These are phyloP conservation scores for Nannochloropsis granulata DNA, from an alignment of 108 stramenopile species.

Conservation along the genomic window DNA sequence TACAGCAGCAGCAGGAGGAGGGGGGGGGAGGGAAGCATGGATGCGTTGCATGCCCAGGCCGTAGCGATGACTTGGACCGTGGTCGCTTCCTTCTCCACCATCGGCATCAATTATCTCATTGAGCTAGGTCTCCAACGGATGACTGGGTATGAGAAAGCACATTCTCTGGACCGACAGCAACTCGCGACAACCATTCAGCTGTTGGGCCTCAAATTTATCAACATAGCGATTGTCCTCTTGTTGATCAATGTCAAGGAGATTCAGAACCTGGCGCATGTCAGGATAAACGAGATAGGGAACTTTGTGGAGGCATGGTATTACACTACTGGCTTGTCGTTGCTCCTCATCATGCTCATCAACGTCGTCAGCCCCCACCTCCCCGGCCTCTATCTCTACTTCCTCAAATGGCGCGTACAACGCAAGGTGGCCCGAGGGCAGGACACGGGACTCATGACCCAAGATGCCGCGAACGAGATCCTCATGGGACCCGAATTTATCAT, in stretches of 20 bases:
- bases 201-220: slow-evolving; percentile 35
- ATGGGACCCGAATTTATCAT: slow-evolving; percentile 48
- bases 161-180: slow-evolving; percentile 3
- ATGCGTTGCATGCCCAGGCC: slow-evolving; percentile 12
- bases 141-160: slow-evolving; percentile 21
- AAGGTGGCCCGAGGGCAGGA: not conserved
- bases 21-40: not conserved
- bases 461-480: slow-evolving; percentile 48
- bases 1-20: not conserved
- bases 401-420: not conserved
- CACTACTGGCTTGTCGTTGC: slow-evolving; percentile 18
- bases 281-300: slow-evolving; percentile 3
- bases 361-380: slow-evolving; percentile 25
- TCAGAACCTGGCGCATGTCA: not conserved
- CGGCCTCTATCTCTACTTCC: not conserved
- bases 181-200: not conserved
- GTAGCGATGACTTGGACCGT: slow-evolving; percentile 1
- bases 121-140: not conserved
- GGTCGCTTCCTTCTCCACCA: slow-evolving; percentile 20
- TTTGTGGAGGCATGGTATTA: slow-evolving; percentile 33
- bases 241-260: slow-evolving; percentile 27
- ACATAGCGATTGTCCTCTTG: slow-evolving; percentile 30
- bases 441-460: slow-evolving; percentile 39
- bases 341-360: slow-evolving; percentile 35
- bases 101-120: slow-evolving; percentile 22